Percentiles rank a stretch among this genome's conserved stretches.
Evolutionary conservation across 495 filamentous ascomycete species (phyloP).

Genomic region (Darksidea phi): DNA sequence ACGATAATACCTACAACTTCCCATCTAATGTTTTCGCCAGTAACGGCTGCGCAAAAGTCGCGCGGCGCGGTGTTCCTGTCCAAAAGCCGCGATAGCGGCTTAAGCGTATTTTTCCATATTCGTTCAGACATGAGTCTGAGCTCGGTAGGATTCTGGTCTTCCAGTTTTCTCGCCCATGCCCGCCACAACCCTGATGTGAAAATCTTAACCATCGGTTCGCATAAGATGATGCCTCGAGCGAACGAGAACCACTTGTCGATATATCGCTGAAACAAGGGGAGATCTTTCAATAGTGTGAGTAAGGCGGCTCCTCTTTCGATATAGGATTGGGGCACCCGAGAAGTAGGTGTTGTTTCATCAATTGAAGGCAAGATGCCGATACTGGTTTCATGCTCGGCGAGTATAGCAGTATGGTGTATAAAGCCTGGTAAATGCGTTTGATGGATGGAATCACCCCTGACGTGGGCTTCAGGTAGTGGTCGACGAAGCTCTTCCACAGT

Average conservation of each 20-base stretch:
- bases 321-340: slow-evolving; percentile 10
- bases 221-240: slow-evolving; percentile 36
- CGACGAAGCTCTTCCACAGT: slow-evolving; percentile 11
- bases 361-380: slow-evolving; percentile 23
- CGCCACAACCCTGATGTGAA: slow-evolving; percentile 41
- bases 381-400: slow-evolving; percentile 26
- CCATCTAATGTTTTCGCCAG: slow-evolving; percentile 57
- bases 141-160: slow-evolving; percentile 29
- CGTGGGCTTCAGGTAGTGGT: slow-evolving; percentile 6
- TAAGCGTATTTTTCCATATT: slow-evolving; percentile 41
- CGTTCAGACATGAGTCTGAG: slow-evolving; percentile 36
- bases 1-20: slow-evolving; percentile 58
- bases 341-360: neutral
- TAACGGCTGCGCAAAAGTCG: slow-evolving; percentile 44
- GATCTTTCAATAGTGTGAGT: slow-evolving; percentile 38
- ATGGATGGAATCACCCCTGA: neutral
- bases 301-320: slow-evolving; percentile 39
- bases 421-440: slow-evolving; percentile 8
- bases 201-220: slow-evolving; percentile 39
- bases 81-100: slow-evolving; percentile 22
- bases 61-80: slow-evolving; percentile 35
- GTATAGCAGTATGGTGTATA: slow-evolving; percentile 24
- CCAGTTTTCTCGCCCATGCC: slow-evolving; percentile 32
- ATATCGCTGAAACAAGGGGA: slow-evolving; percentile 37
- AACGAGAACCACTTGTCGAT: slow-evolving; percentile 40